Evolutionary conservation across 371 early-diverging fungal species (phyloP), one percentile per base, ranked within the genome.

Genomic region (Phascolomyces articulosus): DNA sequence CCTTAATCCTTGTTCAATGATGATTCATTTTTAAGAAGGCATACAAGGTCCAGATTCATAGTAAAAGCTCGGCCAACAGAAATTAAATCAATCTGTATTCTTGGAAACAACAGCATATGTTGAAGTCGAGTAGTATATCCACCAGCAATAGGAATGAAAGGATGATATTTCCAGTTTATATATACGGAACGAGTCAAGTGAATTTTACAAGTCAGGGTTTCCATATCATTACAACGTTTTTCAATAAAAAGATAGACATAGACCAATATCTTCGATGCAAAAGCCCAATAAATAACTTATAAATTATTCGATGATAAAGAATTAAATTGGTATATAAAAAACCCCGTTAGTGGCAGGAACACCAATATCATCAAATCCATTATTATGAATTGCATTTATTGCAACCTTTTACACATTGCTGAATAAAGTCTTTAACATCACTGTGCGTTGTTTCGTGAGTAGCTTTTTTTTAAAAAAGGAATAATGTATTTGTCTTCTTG

Each of bases 331-430:
- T 83, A 72, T 48, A 87, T 49, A 55, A 90, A n/a, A n/a, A n/a
- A n/a, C n/a, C n/a, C 88, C 89, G 51, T 90, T 84, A 0, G 88
- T 89, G 56, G 71, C 80, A 71, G 92, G 92, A 27, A 93, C 72
- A 60, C 91, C 88, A 9, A 91, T 71, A 26, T 82, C 88, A 60
- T 91, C 88, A 66, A 91, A 90, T 0, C 85, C 90, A 34, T 34
- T 34, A 2, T 9, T 34, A 11, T 34, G 9, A 2, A 1, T 34
- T 15, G 82, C 81, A 47, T 66, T 49, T n/a, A 72, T 62, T 49
- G 82, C 69, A 41, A 74, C 63, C 61, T 66, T 62, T 60, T 8
- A 48, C 87, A 80, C 89, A 96, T 20, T 85, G 85, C 18, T 76
- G 40, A 20, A 85, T 74, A 16, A 88, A 60, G 4, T 70, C 62